These are phyloP conservation scores for Crepidotus variabilis DNA, from an alignment of 768 basidiomycete species.

Conservation along the genomic window DNA sequence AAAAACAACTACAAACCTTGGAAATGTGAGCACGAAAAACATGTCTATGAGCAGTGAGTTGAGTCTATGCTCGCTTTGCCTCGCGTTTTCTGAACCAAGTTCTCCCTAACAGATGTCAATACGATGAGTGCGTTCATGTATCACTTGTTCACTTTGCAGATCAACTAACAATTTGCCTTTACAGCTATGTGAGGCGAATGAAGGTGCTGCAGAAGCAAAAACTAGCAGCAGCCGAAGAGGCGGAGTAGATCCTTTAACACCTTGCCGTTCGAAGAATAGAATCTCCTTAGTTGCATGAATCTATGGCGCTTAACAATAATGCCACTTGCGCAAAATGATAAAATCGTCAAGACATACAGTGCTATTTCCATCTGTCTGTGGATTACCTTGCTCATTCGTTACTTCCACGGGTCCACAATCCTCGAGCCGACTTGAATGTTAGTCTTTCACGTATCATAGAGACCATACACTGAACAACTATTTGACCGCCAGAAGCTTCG, in stretches of 20 bases:
- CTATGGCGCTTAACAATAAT: background rate
- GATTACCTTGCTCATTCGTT: too few species aligned
- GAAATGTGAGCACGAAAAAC: conserved; percentile 89
- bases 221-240: conserved; percentile 33
- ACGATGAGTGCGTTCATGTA: conserved; percentile 73
- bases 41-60: conserved; percentile 80
- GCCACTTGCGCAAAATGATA: too few species aligned
- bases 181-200: conserved; percentile 86
- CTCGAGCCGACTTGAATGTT: too few species aligned
- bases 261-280: background rate
- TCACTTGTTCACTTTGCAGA: background rate
- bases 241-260: conserved; percentile 19
- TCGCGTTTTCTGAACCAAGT: background rate
- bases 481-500: too few species aligned
- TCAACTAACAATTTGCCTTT: conserved; percentile 1
- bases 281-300: background rate
- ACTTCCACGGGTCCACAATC: too few species aligned
- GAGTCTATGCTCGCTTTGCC: background rate
- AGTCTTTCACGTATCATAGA: too few species aligned
- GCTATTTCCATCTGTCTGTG: too few species aligned
- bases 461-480: too few species aligned
- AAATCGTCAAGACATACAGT: too few species aligned
- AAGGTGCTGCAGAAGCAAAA: conserved; percentile 77
- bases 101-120: conserved; percentile 69
- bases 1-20: conserved; percentile 80